phyloP scores from a whole-genome alignment of 345 rosid genomes.

The Orychophragmus violaceus region DNA sequence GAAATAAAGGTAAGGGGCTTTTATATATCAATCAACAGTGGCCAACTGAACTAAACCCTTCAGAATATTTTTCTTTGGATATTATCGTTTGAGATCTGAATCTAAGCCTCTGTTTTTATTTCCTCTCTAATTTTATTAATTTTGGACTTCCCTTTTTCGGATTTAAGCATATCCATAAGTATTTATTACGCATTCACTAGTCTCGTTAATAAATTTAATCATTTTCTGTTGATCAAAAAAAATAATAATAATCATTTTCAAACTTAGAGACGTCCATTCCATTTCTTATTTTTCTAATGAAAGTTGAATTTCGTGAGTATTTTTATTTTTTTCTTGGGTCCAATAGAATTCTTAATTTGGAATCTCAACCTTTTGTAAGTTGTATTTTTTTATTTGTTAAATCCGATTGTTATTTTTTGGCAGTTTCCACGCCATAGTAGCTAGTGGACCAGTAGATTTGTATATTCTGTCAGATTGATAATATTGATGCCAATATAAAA shows the following conservation, averaged over 20 bases:
- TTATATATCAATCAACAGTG: conserved; percentile 8
- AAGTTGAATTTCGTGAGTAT: background rate
- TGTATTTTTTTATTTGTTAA: background rate
- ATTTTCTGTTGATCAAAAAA: no score
- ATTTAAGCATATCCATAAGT: background rate
- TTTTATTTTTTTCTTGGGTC: background rate
- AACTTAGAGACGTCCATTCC: no score
- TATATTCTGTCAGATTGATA: background rate
- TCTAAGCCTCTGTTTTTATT: background rate
- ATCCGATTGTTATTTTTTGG: background rate
- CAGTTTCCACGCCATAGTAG: background rate
- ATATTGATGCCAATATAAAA: background rate
- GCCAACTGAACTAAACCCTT: conserved; percentile 11
- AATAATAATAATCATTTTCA: no score
- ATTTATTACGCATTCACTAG: background rate
- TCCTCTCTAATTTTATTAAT: background rate
- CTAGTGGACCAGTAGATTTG: conserved; percentile 5
- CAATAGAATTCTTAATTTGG: background rate
- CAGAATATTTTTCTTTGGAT: background rate
- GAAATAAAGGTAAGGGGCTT: background rate
- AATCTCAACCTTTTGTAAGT: no score
- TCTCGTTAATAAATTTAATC: background rate
- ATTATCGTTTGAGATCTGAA: conserved; percentile 4
- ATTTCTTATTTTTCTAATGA: no score
- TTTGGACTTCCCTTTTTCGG: background rate